Percentiles rank a stretch among this genome's conserved stretches.
Evolutionary conservation across 441 rosid genomes (phyloP).

Genomic region (Sinapis alba): DNA sequence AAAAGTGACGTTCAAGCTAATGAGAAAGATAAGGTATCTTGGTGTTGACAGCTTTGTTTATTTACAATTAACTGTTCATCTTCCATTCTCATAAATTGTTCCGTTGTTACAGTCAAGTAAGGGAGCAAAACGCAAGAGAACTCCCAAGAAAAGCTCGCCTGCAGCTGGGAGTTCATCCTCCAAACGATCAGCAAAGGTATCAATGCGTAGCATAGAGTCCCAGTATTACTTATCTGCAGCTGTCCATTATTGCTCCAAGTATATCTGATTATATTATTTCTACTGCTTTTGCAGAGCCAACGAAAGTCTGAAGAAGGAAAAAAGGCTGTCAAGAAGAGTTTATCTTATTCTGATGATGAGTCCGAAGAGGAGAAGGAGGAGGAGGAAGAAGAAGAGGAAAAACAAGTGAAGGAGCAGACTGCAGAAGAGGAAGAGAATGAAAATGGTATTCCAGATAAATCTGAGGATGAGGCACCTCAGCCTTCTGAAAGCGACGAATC

Average conservation of each 20-base stretch:
- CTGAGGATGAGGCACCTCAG: conserved; percentile 50
- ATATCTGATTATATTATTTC: conserved; percentile 3
- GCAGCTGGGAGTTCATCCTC: conserved; percentile 39
- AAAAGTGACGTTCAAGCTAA: conserved; percentile 66
- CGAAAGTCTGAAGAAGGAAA: conserved; percentile 48
- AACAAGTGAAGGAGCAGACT: conserved; percentile 47
- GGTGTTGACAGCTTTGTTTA: not conserved
- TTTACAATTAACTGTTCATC: not conserved
- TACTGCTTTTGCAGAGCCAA: conserved; percentile 49
- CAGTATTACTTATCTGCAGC: not conserved
- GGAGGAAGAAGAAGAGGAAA: conserved; percentile 63
- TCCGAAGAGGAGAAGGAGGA: conserved; percentile 52
- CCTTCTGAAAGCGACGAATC: conserved; percentile 74
- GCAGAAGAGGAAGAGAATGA: conserved; percentile 56
- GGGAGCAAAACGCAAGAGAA: conserved; percentile 80
- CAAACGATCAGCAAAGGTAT: conserved; percentile 36
- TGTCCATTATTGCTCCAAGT: conserved; percentile 1
- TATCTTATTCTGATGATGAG: conserved; percentile 42
- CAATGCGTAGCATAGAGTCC: conserved; percentile 8
- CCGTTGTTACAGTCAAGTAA: conserved; percentile 51
- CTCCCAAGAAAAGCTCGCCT: conserved; percentile 52
- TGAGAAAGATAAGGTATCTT: conserved; percentile 69
- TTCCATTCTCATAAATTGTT: not conserved
- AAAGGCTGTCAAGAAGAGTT: conserved; percentile 25
- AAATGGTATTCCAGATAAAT: conserved; percentile 52